These are phyloP conservation scores for Malus domestica DNA, from an alignment of 306 rosid species.

Conservation along the genomic window DNA sequence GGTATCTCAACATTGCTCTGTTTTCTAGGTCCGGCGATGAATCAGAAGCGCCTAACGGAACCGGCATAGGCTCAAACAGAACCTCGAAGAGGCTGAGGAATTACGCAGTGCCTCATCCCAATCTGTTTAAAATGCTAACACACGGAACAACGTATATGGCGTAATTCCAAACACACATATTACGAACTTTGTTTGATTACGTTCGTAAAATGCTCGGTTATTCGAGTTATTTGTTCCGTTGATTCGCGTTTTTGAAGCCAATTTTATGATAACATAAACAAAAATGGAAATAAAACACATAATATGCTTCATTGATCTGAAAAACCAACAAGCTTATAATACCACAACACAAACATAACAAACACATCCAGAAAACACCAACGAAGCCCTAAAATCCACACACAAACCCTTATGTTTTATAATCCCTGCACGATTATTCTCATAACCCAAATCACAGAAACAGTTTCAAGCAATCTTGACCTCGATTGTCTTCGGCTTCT, in stretches of 20 bases:
- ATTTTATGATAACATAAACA: neutral
- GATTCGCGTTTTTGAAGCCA: neutral
- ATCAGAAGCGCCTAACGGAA: neutral
- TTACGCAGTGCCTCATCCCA: neutral
- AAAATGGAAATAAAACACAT: neutral
- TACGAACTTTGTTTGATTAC: too few species aligned
- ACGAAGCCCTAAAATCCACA: neutral
- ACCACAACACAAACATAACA: neutral
- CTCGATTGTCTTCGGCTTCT: conserved; percentile 76
- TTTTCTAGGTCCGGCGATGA: conserved; percentile 24
- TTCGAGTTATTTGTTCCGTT: neutral
- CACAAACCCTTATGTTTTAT: neutral
- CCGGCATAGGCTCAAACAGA: neutral
- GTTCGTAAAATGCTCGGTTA: neutral
- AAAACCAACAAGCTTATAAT: neutral
- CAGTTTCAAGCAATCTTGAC: conserved; percentile 52
- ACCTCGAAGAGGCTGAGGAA: conserved; percentile 6
- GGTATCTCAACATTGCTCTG: conserved; percentile 34
- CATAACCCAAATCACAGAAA: neutral
- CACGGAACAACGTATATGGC: neutral
- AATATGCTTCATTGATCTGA: neutral
- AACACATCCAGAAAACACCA: neutral
- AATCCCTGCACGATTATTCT: neutral
- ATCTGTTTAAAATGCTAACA: conserved; percentile 30
- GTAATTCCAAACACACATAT: neutral